Base-by-base conservation (phyloP, 345 rosid species). In the Heritiera littoralis region DNA sequence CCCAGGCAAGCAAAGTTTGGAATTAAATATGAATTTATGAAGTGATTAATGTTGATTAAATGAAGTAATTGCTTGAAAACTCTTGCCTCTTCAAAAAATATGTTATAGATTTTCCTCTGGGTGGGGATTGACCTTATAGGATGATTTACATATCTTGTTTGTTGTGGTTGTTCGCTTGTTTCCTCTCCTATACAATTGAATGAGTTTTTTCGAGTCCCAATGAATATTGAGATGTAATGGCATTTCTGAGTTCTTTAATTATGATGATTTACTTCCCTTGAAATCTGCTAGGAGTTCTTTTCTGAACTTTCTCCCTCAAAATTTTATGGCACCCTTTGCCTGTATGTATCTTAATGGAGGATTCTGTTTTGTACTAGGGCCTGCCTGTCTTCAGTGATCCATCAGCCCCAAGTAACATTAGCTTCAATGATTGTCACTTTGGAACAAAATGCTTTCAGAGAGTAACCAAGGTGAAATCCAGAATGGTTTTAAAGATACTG, bases 401-500 rank as follows among this genome's bases (percentile, higher is more conserved):
- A 77, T 89, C 90, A 66, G 90, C 91, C 3, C 94, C 94, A 9
- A 85, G 84, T 75, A 91, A 91, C 77, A 89, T 92, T 35, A 96
- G 99, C 89, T 92, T 91, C 73, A 82, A 96, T 74, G 94, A 92
- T 66, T 94, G 99, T 80, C 97, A 96, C 83, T 96, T 91, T 59
- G 99, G 99, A 78, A 93, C 97, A 61, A 77, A 89, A 79, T 96
- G 98, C 89, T 96, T 94, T 78, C 97, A 91, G 89, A 88, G 83
- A 84, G 97, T 94, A 72, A 96, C 98, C 45, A 91, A 96, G 86
- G 97, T 88, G 66, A 96, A 96, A 84, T 96, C 99, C 67, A 94
- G 95, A 85, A 85, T 88, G 72, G 97, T 96, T 74, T 77, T 90
- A 81, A 89, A 85, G 88, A 90, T 94, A 81, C 82, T 96, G 80